phyloP scores from a whole-genome alignment of 2,329 filamentous ascomycete species.

The Sporothrix euskadiensis region DNA sequence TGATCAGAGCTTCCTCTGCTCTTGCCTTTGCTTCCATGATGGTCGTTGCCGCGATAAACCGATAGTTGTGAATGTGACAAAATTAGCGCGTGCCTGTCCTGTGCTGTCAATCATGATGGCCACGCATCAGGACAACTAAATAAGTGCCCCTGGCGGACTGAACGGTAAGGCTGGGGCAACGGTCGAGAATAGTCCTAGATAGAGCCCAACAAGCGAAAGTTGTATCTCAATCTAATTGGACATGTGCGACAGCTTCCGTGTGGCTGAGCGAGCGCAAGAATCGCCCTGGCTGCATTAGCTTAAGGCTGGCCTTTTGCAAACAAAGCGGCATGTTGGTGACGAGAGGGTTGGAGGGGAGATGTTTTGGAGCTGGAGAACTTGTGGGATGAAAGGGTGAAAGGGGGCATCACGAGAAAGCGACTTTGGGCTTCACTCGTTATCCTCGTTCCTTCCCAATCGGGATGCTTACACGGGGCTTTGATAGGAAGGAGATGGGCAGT shows the following conservation, averaged over 20 bases:
- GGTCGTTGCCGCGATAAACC: background rate
- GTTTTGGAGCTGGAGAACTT: background rate
- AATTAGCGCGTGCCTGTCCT: background rate
- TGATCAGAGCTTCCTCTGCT: slow-evolving; percentile 31
- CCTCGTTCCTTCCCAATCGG: slow-evolving; percentile 3
- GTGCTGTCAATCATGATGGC: background rate
- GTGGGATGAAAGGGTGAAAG: background rate
- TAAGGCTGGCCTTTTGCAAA: slow-evolving; percentile 7
- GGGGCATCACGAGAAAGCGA: slow-evolving; percentile 3
- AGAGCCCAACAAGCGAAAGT: background rate
- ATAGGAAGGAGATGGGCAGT: slow-evolving; percentile 3
- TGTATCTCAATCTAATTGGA: slow-evolving; percentile 10
- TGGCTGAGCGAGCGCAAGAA: slow-evolving; percentile 14
- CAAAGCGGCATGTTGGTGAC: background rate
- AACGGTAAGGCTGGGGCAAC: background rate
- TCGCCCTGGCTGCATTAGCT: slow-evolving; percentile 18
- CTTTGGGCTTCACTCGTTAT: background rate
- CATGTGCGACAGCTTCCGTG: background rate
- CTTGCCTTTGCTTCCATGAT: slow-evolving; percentile 30
- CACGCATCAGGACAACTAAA: background rate
- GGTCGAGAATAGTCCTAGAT: background rate
- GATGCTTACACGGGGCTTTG: slow-evolving; percentile 18
- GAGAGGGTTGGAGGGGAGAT: background rate
- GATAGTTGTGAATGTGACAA: background rate
- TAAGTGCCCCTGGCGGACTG: background rate